Conservation (phyloP, 345 rosid genomes). For the Streptanthus diversifolius region DNA sequence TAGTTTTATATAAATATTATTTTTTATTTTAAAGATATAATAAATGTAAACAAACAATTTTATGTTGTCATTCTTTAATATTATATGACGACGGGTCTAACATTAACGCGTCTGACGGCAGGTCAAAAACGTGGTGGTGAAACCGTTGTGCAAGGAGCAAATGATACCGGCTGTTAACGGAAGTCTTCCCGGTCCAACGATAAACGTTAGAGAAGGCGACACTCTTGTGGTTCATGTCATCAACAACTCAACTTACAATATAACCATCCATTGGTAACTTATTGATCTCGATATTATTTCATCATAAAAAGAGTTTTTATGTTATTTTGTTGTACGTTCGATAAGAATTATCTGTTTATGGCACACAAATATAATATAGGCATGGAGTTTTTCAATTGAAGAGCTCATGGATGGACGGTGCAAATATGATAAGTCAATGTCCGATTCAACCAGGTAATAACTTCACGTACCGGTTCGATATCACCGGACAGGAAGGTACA, state of each 20-base stretch:
- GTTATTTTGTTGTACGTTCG: neutral
- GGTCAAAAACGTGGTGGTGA: slow-evolving; percentile 53
- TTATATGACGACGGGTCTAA: neutral
- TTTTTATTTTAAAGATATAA: neutral
- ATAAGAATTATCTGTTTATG: neutral
- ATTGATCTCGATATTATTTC: neutral
- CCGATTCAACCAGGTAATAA: slow-evolving; percentile 38
- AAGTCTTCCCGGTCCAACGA: slow-evolving; percentile 66
- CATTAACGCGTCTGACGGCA: slow-evolving; percentile 19
- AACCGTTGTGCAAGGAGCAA: slow-evolving; percentile 50
- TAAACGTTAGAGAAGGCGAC: slow-evolving; percentile 70
- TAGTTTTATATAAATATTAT: neutral
- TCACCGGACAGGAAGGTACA: slow-evolving; percentile 44
- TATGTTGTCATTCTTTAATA: neutral
- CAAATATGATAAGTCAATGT: slow-evolving; percentile 39
- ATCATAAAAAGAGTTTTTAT: neutral
- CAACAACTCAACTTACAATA: slow-evolving; percentile 68
- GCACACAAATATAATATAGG: slow-evolving; percentile 15
- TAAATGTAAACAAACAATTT: neutral
- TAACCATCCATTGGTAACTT: slow-evolving; percentile 80
- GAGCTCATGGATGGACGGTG: slow-evolving; percentile 46
- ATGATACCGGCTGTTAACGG: slow-evolving; percentile 66
- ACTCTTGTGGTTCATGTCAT: slow-evolving; percentile 61
- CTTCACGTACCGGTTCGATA: slow-evolving; percentile 38
- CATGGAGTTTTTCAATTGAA: slow-evolving; percentile 41